A percentile compares a stretch with the other conserved stretches of the same genome.
Conservation (phyloP, 2,329 filamentous ascomycete species). For the Diaporthe eres region DNA sequence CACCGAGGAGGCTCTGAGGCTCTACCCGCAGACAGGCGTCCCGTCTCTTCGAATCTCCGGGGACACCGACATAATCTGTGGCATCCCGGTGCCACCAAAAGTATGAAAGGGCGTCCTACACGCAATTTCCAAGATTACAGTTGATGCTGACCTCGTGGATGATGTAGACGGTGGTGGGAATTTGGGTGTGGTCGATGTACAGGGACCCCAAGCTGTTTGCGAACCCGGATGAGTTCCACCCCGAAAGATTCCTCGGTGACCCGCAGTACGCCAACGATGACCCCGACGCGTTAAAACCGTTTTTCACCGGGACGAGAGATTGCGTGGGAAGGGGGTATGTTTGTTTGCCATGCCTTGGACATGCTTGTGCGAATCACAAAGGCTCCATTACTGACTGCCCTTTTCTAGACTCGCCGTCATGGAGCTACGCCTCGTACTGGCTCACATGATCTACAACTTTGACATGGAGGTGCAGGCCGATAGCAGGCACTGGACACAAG, state of each 20-base stretch:
- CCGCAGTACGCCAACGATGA: slow-evolving; percentile 57
- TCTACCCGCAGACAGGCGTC: background rate
- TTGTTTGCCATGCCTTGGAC: background rate
- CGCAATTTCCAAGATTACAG: rapidly evolving
- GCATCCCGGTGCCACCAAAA: background rate
- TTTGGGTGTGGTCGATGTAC: slow-evolving; percentile 22
- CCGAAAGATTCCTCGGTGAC: slow-evolving; percentile 62
- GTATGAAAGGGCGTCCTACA: background rate
- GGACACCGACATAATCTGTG: slow-evolving; percentile 12
- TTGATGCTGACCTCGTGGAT: background rate
- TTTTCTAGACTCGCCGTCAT: slow-evolving; percentile 60
- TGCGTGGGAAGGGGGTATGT: slow-evolving; percentile 65
- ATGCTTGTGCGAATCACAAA: background rate
- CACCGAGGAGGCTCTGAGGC: slow-evolving; percentile 9
- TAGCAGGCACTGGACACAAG: slow-evolving; percentile 53
- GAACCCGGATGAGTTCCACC: slow-evolving; percentile 53
- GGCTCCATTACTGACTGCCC: background rate
- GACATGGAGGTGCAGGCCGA: slow-evolving; percentile 58
- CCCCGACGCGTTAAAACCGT: slow-evolving; percentile 60
- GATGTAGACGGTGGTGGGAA: slow-evolving; percentile 5
- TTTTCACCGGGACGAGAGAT: slow-evolving; percentile 62
- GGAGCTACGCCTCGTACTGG: slow-evolving; percentile 64
- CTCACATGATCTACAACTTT: slow-evolving; percentile 63
- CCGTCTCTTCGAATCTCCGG: background rate
- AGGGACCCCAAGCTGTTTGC: slow-evolving; percentile 1